Base-by-base conservation (phyloP, 2,329 filamentous ascomycete species). In the Verticillium longisporum region DNA sequence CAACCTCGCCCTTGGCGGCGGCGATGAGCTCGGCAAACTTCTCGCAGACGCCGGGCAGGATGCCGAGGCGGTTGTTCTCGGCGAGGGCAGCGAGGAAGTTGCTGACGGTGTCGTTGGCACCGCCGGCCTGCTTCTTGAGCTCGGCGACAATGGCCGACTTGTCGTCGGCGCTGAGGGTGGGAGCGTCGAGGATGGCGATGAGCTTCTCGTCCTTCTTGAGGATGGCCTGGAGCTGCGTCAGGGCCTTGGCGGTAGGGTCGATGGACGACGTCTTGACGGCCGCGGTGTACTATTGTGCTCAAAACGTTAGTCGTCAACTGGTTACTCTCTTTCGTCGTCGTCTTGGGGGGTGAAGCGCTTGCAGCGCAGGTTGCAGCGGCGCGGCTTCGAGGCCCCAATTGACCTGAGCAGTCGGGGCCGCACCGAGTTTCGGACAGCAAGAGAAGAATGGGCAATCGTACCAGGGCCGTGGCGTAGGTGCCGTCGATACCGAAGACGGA, bases 381-480 rank as follows among this genome's bases (percentile, higher is more conserved):
- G 4, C 15, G 18, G n/a, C 41, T n/a, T 7, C 10, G 37, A 41
- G 37, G 26, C 26, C 26, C 75, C 74, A 77, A 72, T 68, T 73
- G 72, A 63, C 64, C 55, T 61, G 59, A 21, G 31, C 26, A 10
- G 21, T n/a, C 5, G 18, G n/a, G 5, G 41, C 41, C 9, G 41
- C 6, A 50, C 21, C 41, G 21, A n/a, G 21, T 6, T n/a, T 50
- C 18, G n/a, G 18, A n/a, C n/a, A 50, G n/a, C n/a, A 50, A 50
- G n/a, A 21, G 18, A 6, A 50, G 18, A 21, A 18, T 18, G n/a
- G 41, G 41, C 41, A 21, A 7, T 68, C 91, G 77, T 94, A 99
- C 95, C 88, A 99, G 85, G 82, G 95, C 95, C 81, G 89, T 92
- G 77, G 95, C 95, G 82, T 99, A 99, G 76, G 94, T 98, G 79